Conservation (phyloP, 768 basidiomycete species). For the Cantharellus cinnabarinus region DNA sequence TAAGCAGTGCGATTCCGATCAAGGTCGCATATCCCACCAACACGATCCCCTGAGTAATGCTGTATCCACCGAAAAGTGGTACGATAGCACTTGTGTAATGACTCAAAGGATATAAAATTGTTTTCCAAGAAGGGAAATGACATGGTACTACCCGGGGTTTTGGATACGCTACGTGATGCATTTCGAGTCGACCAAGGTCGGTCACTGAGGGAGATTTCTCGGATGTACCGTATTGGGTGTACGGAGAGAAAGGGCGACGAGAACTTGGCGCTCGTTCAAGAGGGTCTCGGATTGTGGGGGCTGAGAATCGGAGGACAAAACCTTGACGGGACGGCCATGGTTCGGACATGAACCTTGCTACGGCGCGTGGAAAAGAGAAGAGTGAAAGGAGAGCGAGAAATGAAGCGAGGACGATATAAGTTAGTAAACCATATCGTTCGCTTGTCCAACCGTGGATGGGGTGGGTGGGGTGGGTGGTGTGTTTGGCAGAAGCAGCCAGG, state of each 20-base stretch:
- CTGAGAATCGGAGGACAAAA: background rate
- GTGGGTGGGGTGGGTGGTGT: no score
- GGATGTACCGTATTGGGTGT: background rate
- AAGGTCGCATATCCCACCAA: slow-evolving; percentile 2
- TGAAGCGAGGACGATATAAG: no score
- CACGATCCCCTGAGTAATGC: background rate
- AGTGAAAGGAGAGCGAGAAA: background rate
- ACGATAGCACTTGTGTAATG: background rate
- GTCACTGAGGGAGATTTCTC: background rate
- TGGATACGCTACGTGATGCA: background rate
- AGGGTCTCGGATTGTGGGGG: background rate
- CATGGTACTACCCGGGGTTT: background rate
- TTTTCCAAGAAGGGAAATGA: background rate
- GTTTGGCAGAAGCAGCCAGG: no score
- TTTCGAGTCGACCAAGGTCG: background rate
- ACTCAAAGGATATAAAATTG: background rate
- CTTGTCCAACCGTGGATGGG: no score
- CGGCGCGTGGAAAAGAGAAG: background rate
- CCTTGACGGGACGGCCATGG: background rate
- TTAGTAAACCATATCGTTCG: no score
- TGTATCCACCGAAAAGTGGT: background rate
- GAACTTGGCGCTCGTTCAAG: background rate
- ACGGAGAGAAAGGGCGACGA: background rate
- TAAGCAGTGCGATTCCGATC: slow-evolving; percentile 1
- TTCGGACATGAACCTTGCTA: background rate